Percentiles rank a stretch among this genome's conserved stretches.
Evolutionary conservation across 2,329 filamentous ascomycete genomes (phyloP).

Genomic region (Colletotrichum sp.): DNA sequence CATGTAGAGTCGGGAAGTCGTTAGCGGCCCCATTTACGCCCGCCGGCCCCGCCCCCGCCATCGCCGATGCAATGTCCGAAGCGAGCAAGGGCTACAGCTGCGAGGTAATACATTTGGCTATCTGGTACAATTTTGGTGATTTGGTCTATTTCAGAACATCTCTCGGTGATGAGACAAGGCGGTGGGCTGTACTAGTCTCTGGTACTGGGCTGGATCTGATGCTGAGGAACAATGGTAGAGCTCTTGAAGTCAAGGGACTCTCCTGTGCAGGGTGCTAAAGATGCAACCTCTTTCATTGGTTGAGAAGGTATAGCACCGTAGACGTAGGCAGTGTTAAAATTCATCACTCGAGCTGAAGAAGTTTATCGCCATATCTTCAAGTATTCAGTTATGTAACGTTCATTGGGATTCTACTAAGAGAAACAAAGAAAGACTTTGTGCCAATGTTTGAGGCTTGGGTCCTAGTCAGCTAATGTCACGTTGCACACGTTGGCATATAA

Average conservation of each 20-base stretch:
- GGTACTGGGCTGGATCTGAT: too few species aligned
- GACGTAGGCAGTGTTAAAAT: fast-evolving
- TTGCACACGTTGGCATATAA: neutral
- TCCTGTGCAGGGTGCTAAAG: neutral
- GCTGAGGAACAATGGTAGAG: too few species aligned
- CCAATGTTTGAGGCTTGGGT: neutral
- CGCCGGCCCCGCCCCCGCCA: neutral
- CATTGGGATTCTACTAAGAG: fast-evolving
- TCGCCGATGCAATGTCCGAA: neutral
- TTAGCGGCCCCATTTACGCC: neutral
- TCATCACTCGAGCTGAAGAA: neutral
- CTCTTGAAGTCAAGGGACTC: too few species aligned
- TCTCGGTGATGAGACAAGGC: too few species aligned
- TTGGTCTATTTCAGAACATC: neutral
- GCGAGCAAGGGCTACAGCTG: neutral
- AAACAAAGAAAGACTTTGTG: neutral
- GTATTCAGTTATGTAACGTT: neutral
- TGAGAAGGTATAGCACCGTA: neutral
- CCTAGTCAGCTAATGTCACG: fast-evolving
- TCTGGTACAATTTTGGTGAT: neutral
- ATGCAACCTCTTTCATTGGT: neutral
- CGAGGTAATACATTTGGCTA: neutral
- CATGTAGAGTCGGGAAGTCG: neutral
- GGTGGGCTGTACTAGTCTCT: too few species aligned
- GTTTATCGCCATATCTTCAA: neutral